Evolutionary conservation across 331 rosid genomes (phyloP).

Genomic region (Acacia concinna): DNA sequence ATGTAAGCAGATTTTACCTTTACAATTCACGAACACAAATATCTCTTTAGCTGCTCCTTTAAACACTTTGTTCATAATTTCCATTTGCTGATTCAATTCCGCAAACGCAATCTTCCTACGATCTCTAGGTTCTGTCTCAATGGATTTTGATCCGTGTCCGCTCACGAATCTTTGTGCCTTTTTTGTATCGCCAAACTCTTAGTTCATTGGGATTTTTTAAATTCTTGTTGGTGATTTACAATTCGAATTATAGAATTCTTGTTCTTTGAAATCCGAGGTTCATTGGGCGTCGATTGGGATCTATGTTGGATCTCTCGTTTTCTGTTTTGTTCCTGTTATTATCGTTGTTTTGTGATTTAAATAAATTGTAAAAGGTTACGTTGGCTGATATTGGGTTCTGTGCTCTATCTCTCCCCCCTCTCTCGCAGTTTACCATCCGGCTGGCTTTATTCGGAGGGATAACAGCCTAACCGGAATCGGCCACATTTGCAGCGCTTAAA

Average conservation of each 20-base stretch:
- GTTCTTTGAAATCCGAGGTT: constrained; percentile 47
- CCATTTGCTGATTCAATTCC: constrained; percentile 30
- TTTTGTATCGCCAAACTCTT: constrained; percentile 27
- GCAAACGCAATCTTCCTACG: constrained; percentile 21
- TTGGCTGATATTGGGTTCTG: constrained; percentile 54
- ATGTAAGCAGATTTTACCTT: constrained; percentile 45
- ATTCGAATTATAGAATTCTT: constrained; percentile 22
- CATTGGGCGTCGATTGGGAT: constrained; percentile 66
- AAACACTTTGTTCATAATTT: background rate
- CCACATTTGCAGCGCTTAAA: constrained; percentile 41
- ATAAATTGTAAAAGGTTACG: constrained; percentile 22
- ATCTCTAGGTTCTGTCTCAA: constrained; percentile 26
- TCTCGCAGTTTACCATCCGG: constrained; percentile 30
- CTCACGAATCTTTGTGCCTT: constrained; percentile 23
- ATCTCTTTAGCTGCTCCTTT: background rate
- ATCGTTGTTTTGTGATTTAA: constrained; percentile 27
- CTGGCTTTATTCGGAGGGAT: constrained; percentile 48
- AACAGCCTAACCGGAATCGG: constrained; percentile 26
- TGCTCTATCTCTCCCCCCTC: constrained; percentile 20
- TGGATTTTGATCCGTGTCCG: constrained; percentile 28
- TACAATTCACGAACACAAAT: background rate
- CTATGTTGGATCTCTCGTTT: constrained; percentile 61
- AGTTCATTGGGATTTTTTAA: constrained; percentile 19
- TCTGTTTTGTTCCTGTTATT: constrained; percentile 40
- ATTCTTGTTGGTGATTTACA: constrained; percentile 2